Percentiles rank a stretch among this genome's conserved stretches.
Evolutionary conservation across 495 filamentous ascomycete species (phyloP).

Genomic region (Platismatia glauca): DNA sequence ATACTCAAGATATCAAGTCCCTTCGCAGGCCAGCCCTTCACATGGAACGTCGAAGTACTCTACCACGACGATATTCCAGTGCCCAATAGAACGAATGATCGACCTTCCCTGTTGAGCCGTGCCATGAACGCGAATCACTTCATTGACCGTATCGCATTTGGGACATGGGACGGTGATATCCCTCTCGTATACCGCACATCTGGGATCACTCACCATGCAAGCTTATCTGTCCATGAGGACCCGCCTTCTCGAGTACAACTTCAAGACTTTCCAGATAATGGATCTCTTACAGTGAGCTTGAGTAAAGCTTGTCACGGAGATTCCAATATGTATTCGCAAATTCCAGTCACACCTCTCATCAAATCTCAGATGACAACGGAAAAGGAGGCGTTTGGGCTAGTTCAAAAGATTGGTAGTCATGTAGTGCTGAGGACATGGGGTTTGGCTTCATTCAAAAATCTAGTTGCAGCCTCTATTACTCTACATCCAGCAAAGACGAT

Average conservation of each 20-base stretch:
- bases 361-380: not conserved
- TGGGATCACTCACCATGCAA: not conserved
- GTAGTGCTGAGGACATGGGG: conserved; percentile 42
- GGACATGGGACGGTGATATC: not conserved
- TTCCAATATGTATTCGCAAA: not conserved
- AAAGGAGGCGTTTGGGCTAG: conserved; percentile 31
- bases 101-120: conserved; percentile 6
- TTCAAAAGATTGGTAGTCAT: conserved; percentile 38
- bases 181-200: conserved; percentile 1
- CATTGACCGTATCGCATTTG: conserved; percentile 6
- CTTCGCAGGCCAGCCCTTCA: not conserved
- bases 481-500: conserved; percentile 45
- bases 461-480: conserved; percentile 36
- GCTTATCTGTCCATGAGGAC: not conserved
- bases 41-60: conserved; percentile 1
- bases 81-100: not conserved
- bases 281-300: not conserved
- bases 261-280: not conserved
- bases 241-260: not conserved
- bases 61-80: not conserved
- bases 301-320: not conserved
- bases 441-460: conserved; percentile 34
- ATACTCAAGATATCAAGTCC: conserved; percentile 5
- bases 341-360: not conserved
- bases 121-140: conserved; percentile 7